phyloP scores from a whole-genome alignment of 208 protist genomes.

The Crithidia brevicula region DNA sequence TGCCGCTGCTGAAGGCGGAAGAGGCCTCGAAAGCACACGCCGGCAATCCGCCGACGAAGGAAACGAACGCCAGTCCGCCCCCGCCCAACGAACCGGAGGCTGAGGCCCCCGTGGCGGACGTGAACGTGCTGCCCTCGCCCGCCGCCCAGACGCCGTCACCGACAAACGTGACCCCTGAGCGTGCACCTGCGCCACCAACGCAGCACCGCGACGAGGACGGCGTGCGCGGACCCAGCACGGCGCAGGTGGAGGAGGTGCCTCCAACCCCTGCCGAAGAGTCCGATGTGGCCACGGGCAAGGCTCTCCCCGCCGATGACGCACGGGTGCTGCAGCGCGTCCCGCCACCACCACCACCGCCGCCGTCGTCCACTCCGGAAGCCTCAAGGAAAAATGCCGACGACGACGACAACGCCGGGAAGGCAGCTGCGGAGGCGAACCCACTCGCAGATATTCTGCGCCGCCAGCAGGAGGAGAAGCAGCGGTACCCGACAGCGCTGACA shows the following conservation, averaged over 20 bases:
- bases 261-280: slow-evolving; percentile 24
- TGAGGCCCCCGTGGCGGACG: neutral
- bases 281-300: neutral
- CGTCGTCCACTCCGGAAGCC: neutral
- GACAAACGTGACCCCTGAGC: slow-evolving; percentile 19
- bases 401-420: slow-evolving; percentile 8
- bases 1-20: slow-evolving; percentile 4
- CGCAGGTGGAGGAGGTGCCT: slow-evolving; percentile 39
- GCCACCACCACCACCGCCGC: slow-evolving; percentile 23
- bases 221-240: slow-evolving; percentile 26
- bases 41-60: neutral
- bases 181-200: slow-evolving; percentile 12
- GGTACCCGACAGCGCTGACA: slow-evolving; percentile 22
- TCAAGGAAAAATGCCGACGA: neutral
- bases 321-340: slow-evolving; percentile 35
- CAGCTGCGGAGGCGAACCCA: slow-evolving; percentile 1
- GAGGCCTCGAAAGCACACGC: neutral
- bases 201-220: slow-evolving; percentile 9
- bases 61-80: neutral
- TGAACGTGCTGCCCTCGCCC: neutral
- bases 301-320: slow-evolving; percentile 27
- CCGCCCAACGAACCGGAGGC: neutral
- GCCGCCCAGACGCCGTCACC: neutral
- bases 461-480: slow-evolving; percentile 29
- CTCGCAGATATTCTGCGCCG: slow-evolving; percentile 17